A percentile compares a stretch with the other conserved stretches of the same genome.
phyloP scores from a whole-genome alignment of 1,284 basidiomycete species.

The Boletellus sp. region DNA sequence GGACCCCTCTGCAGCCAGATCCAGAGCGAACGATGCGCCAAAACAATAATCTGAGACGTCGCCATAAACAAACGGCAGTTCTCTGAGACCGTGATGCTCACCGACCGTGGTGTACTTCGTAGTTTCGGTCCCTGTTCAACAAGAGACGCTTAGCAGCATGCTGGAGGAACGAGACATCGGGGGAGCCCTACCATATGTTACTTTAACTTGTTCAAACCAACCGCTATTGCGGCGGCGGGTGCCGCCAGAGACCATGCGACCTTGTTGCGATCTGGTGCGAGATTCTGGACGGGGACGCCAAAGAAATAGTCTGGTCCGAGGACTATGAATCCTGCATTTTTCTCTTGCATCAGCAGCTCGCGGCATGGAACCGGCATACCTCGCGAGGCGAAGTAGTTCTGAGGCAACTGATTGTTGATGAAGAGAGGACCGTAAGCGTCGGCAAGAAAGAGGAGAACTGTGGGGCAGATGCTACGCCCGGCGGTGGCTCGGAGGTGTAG shows the following conservation, averaged over 20 bases:
- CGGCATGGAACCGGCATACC: conserved; percentile 29
- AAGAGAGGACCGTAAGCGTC: conserved; percentile 48
- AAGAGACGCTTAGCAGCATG: background rate
- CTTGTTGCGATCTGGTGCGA: conserved; percentile 8
- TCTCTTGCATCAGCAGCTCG: background rate
- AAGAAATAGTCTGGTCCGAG: conserved; percentile 32
- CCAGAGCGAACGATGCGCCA: conserved; percentile 49
- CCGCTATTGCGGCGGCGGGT: conserved; percentile 8
- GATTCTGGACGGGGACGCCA: conserved; percentile 13
- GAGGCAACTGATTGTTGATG: conserved; percentile 47
- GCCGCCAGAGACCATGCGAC: conserved; percentile 14
- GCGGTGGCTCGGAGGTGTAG: conserved; percentile 46
- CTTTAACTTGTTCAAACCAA: conserved; percentile 23
- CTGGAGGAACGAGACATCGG: background rate
- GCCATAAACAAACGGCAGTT: too few species aligned
- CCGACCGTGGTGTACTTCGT: conserved; percentile 38
- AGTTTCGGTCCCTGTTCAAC: conserved; percentile 6
- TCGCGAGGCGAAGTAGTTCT: conserved; percentile 48
- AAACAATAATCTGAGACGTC: conserved; percentile 65
- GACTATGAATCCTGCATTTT: conserved; percentile 23
- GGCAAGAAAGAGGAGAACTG: conserved; percentile 47
- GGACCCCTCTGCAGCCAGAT: conserved; percentile 41
- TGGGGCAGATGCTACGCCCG: conserved; percentile 26
- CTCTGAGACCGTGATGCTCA: conserved; percentile 18
- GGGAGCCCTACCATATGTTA: conserved; percentile 8